A percentile compares a stretch with the other conserved stretches of the same genome.
These are phyloP conservation scores for Trichoderma afroharzianum DNA, from an alignment of 2,329 filamentous ascomycete species.

Conservation along the genomic window DNA sequence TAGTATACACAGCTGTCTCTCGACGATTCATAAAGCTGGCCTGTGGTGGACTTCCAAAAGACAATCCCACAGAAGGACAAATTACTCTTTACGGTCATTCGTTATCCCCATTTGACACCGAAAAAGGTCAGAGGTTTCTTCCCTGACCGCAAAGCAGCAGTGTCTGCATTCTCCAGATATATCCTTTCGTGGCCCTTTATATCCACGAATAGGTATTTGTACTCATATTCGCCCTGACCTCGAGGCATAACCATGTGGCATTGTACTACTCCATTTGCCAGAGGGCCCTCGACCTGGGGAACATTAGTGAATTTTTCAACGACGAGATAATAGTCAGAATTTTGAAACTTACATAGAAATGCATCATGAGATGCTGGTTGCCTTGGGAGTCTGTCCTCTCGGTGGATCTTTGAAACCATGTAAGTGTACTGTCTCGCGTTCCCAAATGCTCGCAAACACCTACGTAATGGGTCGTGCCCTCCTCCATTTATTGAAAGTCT, in stretches of 20 bases:
- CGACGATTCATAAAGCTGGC: neutral
- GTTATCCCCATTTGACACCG: constrained; percentile 54
- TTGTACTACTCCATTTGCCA: constrained; percentile 68
- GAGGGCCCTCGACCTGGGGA: constrained; percentile 68
- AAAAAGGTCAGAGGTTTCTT: constrained; percentile 54
- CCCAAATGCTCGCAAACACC: neutral
- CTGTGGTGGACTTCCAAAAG: neutral
- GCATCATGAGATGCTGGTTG: constrained; percentile 76
- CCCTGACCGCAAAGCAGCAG: constrained; percentile 31
- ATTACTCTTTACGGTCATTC: neutral
- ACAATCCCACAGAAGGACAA: neutral
- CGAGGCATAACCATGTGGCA: constrained; percentile 72
- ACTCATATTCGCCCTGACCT: constrained; percentile 66
- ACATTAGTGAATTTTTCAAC: neutral
- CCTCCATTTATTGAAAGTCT: constrained; percentile 78
- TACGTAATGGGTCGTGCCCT: constrained; percentile 60
- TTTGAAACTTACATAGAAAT: constrained; percentile 66
- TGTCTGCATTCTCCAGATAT: constrained; percentile 61
- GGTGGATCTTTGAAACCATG: constrained; percentile 50
- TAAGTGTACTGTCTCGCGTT: constrained; percentile 26
- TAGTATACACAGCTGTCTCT: neutral
- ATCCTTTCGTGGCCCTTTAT: constrained; percentile 66
- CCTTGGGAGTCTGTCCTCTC: constrained; percentile 69
- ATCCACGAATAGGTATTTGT: constrained; percentile 77
- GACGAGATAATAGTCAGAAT: neutral